Conservation (phyloP, 73 alveolate genomes). For the Paramecium caudatum region DNA sequence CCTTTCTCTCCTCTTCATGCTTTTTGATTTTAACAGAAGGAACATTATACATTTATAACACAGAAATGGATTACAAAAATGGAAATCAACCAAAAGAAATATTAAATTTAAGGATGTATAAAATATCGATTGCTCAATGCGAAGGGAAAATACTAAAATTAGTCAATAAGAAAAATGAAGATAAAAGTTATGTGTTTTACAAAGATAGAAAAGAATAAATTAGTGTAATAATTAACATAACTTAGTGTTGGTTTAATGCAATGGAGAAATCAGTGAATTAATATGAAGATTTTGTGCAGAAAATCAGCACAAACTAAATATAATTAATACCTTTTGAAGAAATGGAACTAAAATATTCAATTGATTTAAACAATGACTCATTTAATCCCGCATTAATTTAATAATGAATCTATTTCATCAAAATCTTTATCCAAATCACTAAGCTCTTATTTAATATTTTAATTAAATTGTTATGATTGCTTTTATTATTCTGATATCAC, state of each 20-base stretch:
- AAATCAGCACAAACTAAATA: background rate
- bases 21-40: conserved; percentile 54
- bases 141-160: background rate
- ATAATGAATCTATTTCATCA: conserved; percentile 68
- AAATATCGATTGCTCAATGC: conserved; percentile 10
- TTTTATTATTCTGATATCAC: conserved; percentile 1
- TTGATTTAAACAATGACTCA: conserved; percentile 55
- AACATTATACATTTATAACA: conserved; percentile 27
- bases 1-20: background rate
- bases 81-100: conserved; percentile 1
- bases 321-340: conserved; percentile 28
- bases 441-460: conserved; percentile 19
- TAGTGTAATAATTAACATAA: background rate
- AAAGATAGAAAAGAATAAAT: background rate
- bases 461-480: conserved; percentile 1
- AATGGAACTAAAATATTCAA: conserved; percentile 35
- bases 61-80: background rate
- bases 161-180: background rate
- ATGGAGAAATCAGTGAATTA: background rate
- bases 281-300: background rate
- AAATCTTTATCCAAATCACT: conserved; percentile 49
- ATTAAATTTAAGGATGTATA: background rate
- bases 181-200: conserved; percentile 27
- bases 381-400: conserved; percentile 64
- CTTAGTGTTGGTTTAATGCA: conserved; percentile 27